phyloP scores from a whole-genome alignment of 2,329 filamentous ascomycete species.

The Neopestalotiopsis sp. region DNA sequence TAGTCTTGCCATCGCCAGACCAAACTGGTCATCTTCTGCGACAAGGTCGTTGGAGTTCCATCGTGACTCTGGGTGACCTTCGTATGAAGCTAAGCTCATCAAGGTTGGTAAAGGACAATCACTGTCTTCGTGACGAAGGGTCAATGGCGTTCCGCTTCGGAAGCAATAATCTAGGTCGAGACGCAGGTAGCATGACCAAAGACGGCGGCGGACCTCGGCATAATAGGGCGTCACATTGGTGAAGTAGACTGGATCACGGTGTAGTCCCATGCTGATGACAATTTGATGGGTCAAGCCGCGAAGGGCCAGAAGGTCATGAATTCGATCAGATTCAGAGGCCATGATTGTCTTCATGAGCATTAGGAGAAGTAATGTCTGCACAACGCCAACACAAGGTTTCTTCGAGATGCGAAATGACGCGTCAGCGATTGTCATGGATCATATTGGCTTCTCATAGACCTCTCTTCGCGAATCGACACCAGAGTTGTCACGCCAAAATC shows the following conservation, averaged over 20 bases:
- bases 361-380: neutral
- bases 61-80: neutral
- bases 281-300: neutral
- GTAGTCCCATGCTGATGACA: neutral
- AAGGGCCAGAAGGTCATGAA: neutral
- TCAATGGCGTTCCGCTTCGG: neutral
- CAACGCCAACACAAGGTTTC: neutral
- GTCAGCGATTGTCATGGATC: neutral
- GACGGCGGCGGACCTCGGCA: neutral
- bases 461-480: neutral
- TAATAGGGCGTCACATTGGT: neutral
- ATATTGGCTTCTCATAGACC: neutral
- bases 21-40: neutral
- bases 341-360: neutral
- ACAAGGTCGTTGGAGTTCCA: neutral
- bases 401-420: neutral
- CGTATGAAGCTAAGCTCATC: neutral
- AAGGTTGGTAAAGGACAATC: neutral
- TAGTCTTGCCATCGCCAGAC: neutral
- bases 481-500: neutral
- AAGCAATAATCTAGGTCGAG: neutral
- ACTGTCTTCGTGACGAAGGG: neutral
- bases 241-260: neutral
- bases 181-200: neutral
- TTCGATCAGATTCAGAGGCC: neutral